Evolutionary conservation across 2,329 filamentous ascomycete species (phyloP).

Genomic region (Leptographium wingfieldii): DNA sequence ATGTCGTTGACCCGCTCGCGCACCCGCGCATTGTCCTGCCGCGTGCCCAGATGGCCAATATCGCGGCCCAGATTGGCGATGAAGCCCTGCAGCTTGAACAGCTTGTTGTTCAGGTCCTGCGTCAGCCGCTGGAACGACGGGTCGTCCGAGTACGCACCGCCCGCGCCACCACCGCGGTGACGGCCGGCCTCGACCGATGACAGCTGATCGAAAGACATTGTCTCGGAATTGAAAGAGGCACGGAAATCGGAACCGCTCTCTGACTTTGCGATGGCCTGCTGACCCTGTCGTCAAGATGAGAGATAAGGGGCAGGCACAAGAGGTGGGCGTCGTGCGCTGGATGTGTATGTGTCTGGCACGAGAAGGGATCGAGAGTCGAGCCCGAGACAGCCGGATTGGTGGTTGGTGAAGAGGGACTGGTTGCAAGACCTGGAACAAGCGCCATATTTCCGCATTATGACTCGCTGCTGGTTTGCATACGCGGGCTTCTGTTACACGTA

Average conservation of each 20-base stretch:
- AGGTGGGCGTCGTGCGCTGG: not conserved
- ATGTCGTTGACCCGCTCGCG: slow-evolving; percentile 81
- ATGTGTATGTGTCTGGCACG: not conserved
- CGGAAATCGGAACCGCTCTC: not conserved
- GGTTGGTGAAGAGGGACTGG: not conserved
- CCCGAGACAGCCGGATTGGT: not conserved
- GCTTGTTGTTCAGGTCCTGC: slow-evolving; percentile 69
- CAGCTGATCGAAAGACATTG: slow-evolving; percentile 86
- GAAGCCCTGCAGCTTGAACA: slow-evolving; percentile 81
- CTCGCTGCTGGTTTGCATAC: too few relatives aligned
- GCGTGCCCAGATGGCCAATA: slow-evolving; percentile 74
- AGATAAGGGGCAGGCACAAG: not conserved
- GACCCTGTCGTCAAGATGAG: not conserved
- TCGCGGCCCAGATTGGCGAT: slow-evolving; percentile 77
- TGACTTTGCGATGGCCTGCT: not conserved
- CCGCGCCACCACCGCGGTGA: slow-evolving; percentile 33
- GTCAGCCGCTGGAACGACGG: slow-evolving; percentile 81
- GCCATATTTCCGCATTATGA: too few relatives aligned
- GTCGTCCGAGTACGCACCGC: slow-evolving; percentile 77
- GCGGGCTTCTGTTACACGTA: too few relatives aligned
- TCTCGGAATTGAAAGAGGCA: not conserved
- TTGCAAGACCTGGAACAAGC: not conserved
- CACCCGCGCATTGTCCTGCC: slow-evolving; percentile 80
- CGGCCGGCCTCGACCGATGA: slow-evolving; percentile 69
- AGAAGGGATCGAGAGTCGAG: not conserved